Conservation (phyloP, 2,329 filamentous ascomycete genomes). For the Anisogramma anomala region DNA sequence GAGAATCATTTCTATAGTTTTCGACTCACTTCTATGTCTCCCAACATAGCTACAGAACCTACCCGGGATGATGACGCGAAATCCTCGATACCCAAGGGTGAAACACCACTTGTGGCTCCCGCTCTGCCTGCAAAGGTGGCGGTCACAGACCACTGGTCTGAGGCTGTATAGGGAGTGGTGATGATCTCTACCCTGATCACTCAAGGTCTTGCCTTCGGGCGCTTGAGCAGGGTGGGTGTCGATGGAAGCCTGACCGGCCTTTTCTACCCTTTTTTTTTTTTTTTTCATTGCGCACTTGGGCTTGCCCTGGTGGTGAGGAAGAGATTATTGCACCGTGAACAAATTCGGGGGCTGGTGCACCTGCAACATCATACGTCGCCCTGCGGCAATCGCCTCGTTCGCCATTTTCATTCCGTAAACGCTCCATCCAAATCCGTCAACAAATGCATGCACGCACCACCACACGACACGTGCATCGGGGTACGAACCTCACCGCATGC, state of each 20-base stretch:
- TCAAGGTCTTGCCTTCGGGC: conserved; percentile 63
- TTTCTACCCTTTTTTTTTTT: conserved; percentile 23
- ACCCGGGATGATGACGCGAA: conserved; percentile 88
- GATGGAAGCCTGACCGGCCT: conserved; percentile 82
- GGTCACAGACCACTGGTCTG: conserved; percentile 22
- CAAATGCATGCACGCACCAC: too few relatives aligned
- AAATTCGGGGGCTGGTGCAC: too few relatives aligned
- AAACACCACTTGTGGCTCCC: conserved; percentile 52
- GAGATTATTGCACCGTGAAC: neutral
- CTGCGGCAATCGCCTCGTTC: too few relatives aligned
- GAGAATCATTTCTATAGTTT: conserved; percentile 99
- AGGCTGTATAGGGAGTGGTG: conserved; percentile 74
- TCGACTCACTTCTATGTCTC: conserved; percentile 82
- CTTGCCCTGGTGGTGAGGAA: conserved; percentile 12
- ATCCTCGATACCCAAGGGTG: conserved; percentile 86
- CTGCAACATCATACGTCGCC: too few relatives aligned
- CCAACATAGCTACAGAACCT: conserved; percentile 85
- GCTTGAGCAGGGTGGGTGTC: conserved; percentile 65
- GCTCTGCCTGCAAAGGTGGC: conserved; percentile 51
- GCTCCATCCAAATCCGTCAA: too few relatives aligned
- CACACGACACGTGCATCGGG: too few relatives aligned
- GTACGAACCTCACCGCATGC: too few relatives aligned
- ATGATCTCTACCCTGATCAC: conserved; percentile 76
- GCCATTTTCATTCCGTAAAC: too few relatives aligned
- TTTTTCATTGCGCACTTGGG: conserved; percentile 13